Evolutionary conservation across 2,329 filamentous ascomycete species (phyloP).

Genomic region (Cladosporium sp.): DNA sequence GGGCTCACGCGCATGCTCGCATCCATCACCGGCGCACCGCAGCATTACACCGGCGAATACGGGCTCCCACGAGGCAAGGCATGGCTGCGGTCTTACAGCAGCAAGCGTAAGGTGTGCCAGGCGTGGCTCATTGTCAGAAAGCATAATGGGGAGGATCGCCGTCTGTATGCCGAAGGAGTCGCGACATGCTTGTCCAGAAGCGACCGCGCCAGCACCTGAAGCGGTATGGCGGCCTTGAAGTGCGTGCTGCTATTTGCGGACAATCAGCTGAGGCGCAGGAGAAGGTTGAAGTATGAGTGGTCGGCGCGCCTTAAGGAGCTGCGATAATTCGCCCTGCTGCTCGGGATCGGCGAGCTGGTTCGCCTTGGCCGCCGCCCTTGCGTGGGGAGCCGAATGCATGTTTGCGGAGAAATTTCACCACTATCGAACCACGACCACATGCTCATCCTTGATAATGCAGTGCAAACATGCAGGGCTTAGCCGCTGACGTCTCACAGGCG

Average conservation of each 20-base stretch:
- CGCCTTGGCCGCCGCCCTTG: neutral
- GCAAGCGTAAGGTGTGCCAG: conserved; percentile 7
- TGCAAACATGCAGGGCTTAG: neutral
- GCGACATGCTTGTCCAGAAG: conserved; percentile 15
- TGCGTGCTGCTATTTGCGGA: conserved; percentile 16
- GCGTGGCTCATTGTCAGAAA: conserved; percentile 16
- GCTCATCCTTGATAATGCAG: neutral
- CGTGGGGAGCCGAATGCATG: conserved; percentile 4
- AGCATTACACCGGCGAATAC: conserved; percentile 12
- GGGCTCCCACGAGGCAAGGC: conserved; percentile 16
- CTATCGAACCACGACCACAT: neutral
- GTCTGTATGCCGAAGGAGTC: conserved; percentile 3
- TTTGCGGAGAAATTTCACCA: neutral
- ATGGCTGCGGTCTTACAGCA: conserved; percentile 19
- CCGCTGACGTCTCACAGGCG: neutral
- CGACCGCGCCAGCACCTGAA: neutral
- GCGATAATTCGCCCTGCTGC: neutral
- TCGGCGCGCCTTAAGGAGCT: neutral
- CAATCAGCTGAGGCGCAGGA: conserved; percentile 18
- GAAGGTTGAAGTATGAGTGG: conserved; percentile 8
- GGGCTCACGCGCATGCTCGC: conserved; percentile 6
- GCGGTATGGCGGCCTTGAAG: conserved; percentile 1
- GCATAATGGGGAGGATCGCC: conserved; percentile 12
- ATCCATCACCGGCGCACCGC: conserved; percentile 6
- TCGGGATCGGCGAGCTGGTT: conserved; percentile 2